Base-by-base conservation (phyloP, 345 rosid genomes). In the Pelargonium nanum region DNA sequence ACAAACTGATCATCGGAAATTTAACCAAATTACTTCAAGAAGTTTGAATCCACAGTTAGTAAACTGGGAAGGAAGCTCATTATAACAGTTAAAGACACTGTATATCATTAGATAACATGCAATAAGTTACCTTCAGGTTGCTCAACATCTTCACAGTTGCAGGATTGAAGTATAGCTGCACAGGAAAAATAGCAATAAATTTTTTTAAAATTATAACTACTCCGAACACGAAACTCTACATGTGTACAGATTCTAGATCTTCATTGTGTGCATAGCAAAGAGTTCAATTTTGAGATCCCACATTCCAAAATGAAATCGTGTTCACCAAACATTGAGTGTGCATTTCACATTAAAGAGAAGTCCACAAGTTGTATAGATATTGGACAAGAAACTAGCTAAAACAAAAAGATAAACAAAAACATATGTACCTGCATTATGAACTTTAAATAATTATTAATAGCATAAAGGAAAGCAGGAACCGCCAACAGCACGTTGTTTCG, bases 381-480 rank as follows among this genome's bases (percentile, higher is more conserved):
- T 50, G 32, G 44, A 19, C 4, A 51, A 25, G 26, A 55, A 55
- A 19, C 4, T 0, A 55, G 26, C 17, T 26, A 5, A 32, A 19
- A 17, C 28, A 32, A 19, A 58, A 59, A 60, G 48, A 51, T 15
- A 4, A 55, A 19, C 26, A 59, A 57, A 67, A 63, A 32, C 55
- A 53, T 1, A 12, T 6, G n/a, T 74, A 82, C 91, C 91, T 85
- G 91, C 91, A 85, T 85, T 54, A 60, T 75, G 69, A 85, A 85
- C 78, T 85, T 85, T 63, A 85, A 72, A 66, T 85, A 85, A 62
- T 85, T 85, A 74, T 82, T 85, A 70, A 85, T 65, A 34, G 91
- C 91, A 70, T 85, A 85, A 5, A 85, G 80, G 63, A 82, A 48
- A 21, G 91, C 87, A 22, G 91, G 91, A 75, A 82, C 83, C 40